Evolutionary conservation across 2,329 filamentous ascomycete species (phyloP).

Genomic region (Westerdykella sp.): DNA sequence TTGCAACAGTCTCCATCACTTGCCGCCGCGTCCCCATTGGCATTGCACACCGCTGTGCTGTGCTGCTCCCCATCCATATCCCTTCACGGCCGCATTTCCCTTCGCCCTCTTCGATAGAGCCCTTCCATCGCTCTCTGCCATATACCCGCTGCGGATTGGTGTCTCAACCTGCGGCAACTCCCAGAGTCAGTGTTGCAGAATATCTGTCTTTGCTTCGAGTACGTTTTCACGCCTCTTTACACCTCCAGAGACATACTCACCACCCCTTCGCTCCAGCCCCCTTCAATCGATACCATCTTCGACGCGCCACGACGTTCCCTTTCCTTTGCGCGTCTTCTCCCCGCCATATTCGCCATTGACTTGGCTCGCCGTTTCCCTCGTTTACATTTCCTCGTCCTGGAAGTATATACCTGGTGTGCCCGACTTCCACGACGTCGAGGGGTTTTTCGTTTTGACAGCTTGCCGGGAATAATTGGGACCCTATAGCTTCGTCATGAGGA

Average conservation of each 20-base stretch:
- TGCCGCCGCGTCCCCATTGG: conserved; percentile 8
- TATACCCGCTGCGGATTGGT: conserved; percentile 8
- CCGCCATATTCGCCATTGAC: conserved; percentile 2
- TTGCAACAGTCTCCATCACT: conserved; percentile 25
- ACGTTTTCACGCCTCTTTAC: background rate
- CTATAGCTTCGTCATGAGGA: conserved; percentile 26
- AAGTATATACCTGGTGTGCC: too few species aligned
- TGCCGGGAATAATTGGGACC: background rate
- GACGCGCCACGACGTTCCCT: background rate
- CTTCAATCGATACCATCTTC: background rate
- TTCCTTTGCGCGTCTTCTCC: conserved; percentile 1
- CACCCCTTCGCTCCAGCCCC: background rate
- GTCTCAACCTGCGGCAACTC: conserved; percentile 6
- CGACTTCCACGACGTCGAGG: background rate
- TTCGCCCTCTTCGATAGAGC: conserved; percentile 35
- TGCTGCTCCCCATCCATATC: conserved; percentile 33
- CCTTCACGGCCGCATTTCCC: conserved; percentile 9
- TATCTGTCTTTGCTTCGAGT: conserved; percentile 12
- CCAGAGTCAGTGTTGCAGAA: conserved; percentile 3
- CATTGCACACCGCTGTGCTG: conserved; percentile 31
- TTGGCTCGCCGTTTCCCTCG: conserved; percentile 1
- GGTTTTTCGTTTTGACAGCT: background rate
- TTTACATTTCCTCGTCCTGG: background rate
- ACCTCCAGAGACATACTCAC: background rate
- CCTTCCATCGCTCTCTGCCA: conserved; percentile 13